Base-by-base conservation (phyloP, 768 basidiomycete genomes). In the Lanmaoa rubissima region DNA sequence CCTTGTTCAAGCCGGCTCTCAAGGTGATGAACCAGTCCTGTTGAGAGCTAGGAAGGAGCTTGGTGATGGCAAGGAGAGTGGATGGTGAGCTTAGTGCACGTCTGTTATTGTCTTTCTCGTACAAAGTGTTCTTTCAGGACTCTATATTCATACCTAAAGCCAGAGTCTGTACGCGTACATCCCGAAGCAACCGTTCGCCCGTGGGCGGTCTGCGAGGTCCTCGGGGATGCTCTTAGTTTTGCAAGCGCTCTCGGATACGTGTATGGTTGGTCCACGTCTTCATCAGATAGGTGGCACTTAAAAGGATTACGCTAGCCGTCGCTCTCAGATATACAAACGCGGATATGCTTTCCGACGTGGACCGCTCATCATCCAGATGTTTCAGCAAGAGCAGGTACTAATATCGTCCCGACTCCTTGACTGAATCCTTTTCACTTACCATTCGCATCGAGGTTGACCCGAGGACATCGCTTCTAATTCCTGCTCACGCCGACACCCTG, bases 111-210 rank as follows among this genome's bases (percentile, higher is more conserved):
- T 42, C 26, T 17, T 24, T 21, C 24, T 34, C 38, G 51, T 24
- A 34, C 28, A 41, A 26, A 51, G 42, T 17, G 5, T 48, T 51
- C 54, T 38, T 44, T 32, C 47, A 92, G 89, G 90, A 76, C 85
- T 10, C 70, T 94, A 16, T 90, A 86, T 68, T 89, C 90, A 24
- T 90, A 88, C 68, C 75, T 91, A 54, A 91, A 90, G 68, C 90
- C 92, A 49, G 91, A 93, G 69, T 86, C 87, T n/a, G 84, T 84
- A 12, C 82, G 90, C 44, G 85, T 87, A 16, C 87, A 92, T 62
- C 90, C 91, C 11, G 90, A 92, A 67, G 90, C 90, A 1, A 94
- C 92, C 4, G 91, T 94, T 46, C 80, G 91, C 48, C 89, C 92
- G 11, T 92, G 91, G 86, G 86, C 89, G 14, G 87, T 83, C 34